Conservation (phyloP, 2,329 filamentous ascomycete genomes). For the Alternaria sp. region DNA sequence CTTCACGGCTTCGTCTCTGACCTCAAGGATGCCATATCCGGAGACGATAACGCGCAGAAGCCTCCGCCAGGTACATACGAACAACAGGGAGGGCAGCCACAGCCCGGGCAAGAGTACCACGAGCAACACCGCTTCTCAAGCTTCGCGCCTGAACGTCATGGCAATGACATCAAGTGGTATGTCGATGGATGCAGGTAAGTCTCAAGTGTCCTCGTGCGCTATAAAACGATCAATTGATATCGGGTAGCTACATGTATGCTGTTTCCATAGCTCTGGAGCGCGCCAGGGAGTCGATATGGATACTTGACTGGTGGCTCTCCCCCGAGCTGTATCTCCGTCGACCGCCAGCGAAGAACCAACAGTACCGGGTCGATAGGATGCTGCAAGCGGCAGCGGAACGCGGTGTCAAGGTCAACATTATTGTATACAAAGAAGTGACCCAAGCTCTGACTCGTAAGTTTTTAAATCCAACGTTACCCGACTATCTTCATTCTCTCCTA, state of each 20-base stretch:
- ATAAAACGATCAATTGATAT: background rate
- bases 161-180: constrained; percentile 84
- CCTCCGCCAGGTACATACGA: constrained; percentile 42
- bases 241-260: constrained; percentile 75
- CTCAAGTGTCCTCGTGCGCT: background rate
- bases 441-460: constrained; percentile 79
- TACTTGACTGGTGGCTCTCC: constrained; percentile 88
- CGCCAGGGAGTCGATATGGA: constrained; percentile 80
- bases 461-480: constrained; percentile 52
- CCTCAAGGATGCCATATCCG: constrained; percentile 59
- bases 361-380: constrained; percentile 85
- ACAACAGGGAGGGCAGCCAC: constrained; percentile 31
- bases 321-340: constrained; percentile 88
- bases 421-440: constrained; percentile 88
- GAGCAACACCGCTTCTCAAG: constrained; percentile 62
- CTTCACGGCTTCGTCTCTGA: constrained; percentile 61
- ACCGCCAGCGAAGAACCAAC: constrained; percentile 80
- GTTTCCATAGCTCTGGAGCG: constrained; percentile 81
- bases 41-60: constrained; percentile 56
- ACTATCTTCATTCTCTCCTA: constrained; percentile 56
- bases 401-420: constrained; percentile 83
- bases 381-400: constrained; percentile 82
- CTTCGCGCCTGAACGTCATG: constrained; percentile 76
- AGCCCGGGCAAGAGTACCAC: constrained; percentile 51
- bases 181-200: constrained; percentile 65